Conservation (phyloP, 768 basidiomycete genomes). For the Macrolepiota albuminosa region DNA sequence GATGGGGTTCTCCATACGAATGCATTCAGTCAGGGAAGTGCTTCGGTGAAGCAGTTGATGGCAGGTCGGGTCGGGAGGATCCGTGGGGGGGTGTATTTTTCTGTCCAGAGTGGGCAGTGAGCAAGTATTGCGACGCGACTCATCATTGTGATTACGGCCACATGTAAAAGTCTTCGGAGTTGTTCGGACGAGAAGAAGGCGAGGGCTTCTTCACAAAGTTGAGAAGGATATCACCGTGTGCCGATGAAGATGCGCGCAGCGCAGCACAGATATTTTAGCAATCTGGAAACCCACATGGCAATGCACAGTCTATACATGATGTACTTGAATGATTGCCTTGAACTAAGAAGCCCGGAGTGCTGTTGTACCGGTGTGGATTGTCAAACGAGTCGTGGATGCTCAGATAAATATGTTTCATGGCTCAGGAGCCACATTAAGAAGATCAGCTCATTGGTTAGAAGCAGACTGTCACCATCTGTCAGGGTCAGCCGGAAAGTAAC, state of each 20-base stretch:
- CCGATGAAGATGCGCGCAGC: not conserved
- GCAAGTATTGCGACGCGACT: not conserved
- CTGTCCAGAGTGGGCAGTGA: not conserved
- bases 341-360: not conserved
- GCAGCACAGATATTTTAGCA: not conserved
- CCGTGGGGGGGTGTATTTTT: not conserved
- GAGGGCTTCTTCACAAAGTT: not conserved
- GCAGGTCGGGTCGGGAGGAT: not conserved
- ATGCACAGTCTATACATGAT: not conserved
- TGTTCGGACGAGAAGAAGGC: not conserved
- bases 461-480: too few relatives aligned
- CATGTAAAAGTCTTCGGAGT: not conserved
- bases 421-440: not conserved
- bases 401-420: not conserved
- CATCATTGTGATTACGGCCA: not conserved
- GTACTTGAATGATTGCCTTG: not conserved
- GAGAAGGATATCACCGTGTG: not conserved
- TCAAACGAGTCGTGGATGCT: not conserved
- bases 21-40: not conserved
- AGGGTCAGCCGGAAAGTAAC: too few relatives aligned
- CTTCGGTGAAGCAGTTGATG: not conserved
- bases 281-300: not conserved
- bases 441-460: too few relatives aligned
- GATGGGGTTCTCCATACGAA: not conserved
- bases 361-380: not conserved